Conservation (phyloP, 345 rosid genomes). For the rapeseed (Brassica napus) region Da-Ae NC_063452.1:28717501-28718000, state of each 20-base stretch:
- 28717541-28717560: conserved; percentile 91
- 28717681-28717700: conserved; percentile 55
- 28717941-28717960: conserved; percentile 89
- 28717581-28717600: neutral
- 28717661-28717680: conserved; percentile 15
- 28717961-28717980: conserved; percentile 85
- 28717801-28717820: conserved; percentile 76
- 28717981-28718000: conserved; percentile 91
- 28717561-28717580: conserved; percentile 54
- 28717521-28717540: conserved; percentile 86
- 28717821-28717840: conserved; percentile 64
- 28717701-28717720: conserved; percentile 81
- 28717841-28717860: conserved; percentile 80
- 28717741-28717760: conserved; percentile 77
- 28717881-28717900: conserved; percentile 80
- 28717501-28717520: conserved; percentile 99
- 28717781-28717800: conserved; percentile 73
- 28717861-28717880: conserved; percentile 77
- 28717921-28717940: conserved; percentile 92
- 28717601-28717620: conserved; percentile 2
- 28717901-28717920: conserved; percentile 81
- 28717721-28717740: conserved; percentile 90
- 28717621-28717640: conserved; percentile 2
- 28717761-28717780: conserved; percentile 71
- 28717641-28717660: neutral